phyloP scores from a whole-genome alignment of 164 flowering plant species.

The Vitis cinerea region DNA sequence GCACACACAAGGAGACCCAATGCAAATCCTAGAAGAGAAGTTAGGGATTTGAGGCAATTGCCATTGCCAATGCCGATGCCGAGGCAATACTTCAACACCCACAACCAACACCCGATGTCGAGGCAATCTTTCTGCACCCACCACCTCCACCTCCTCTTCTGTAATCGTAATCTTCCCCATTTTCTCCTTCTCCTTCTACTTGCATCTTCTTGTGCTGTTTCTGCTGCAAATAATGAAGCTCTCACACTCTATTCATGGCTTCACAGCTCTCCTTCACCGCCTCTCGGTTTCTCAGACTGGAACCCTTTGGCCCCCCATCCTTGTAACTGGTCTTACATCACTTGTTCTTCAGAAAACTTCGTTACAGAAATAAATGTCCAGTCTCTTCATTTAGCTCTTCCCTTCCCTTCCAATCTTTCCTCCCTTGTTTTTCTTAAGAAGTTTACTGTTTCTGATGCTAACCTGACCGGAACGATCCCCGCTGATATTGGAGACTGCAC shows the following conservation, averaged over 20 bases:
- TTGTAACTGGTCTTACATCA: constrained; percentile 60
- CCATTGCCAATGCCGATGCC: constrained; percentile 39
- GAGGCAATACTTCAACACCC: constrained; percentile 28
- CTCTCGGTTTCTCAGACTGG: constrained; percentile 39
- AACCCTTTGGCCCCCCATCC: constrained; percentile 40
- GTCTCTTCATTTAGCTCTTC: constrained; percentile 35
- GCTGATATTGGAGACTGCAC: constrained; percentile 56
- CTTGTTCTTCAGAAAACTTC: constrained; percentile 38
- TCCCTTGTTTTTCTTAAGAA: constrained; percentile 16
- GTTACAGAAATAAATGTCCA: constrained; percentile 46
- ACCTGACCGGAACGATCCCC: constrained; percentile 53
- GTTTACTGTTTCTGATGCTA: neutral
- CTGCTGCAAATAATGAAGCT: constrained; percentile 40
- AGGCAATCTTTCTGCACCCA: constrained; percentile 21
- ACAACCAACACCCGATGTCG: constrained; percentile 30
- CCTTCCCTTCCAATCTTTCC: constrained; percentile 43
- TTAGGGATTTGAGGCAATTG: constrained; percentile 60
- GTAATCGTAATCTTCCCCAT: constrained; percentile 1
- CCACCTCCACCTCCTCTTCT: constrained; percentile 2
- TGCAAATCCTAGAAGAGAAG: constrained; percentile 53
- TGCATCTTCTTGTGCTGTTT: neutral
- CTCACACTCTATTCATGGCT: constrained; percentile 52
- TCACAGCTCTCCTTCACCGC: constrained; percentile 20
- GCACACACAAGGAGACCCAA: constrained; percentile 46
- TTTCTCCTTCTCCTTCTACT: constrained; percentile 8